phyloP scores from a whole-genome alignment of 768 basidiomycete species.

The Porphyrellus cyaneotinctus region DNA sequence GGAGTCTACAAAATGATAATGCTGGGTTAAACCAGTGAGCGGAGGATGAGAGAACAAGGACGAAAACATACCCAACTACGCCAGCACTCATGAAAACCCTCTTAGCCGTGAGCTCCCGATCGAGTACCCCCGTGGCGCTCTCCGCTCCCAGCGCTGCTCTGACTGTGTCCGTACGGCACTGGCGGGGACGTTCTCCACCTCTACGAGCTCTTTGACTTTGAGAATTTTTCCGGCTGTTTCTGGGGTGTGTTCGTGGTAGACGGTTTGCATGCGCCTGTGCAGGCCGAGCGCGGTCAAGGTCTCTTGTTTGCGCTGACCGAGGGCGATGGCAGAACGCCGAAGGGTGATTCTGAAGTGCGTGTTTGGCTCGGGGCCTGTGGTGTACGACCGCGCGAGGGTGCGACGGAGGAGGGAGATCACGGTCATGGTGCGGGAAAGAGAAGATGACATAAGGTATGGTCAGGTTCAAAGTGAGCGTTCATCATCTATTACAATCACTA shows the following conservation, averaged over 20 bases:
- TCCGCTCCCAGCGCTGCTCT: conserved; percentile 64
- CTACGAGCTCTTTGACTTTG: conserved; percentile 82
- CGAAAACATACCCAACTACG: no score
- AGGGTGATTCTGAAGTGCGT: conserved; percentile 92
- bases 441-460: conserved; percentile 48
- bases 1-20: no score
- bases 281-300: conserved; percentile 83
- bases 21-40: no score
- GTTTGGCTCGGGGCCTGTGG: conserved; percentile 25
- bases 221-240: conserved; percentile 85
- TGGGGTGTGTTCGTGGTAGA: conserved; percentile 70
- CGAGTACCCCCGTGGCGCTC: conserved; percentile 63
- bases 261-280: conserved; percentile 77
- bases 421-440: neutral
- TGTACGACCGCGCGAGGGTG: conserved; percentile 9
- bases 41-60: no score
- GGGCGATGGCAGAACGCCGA: conserved; percentile 79
- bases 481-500: neutral
- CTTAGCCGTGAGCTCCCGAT: conserved; percentile 40
- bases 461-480: conserved; percentile 56
- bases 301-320: conserved; percentile 63
- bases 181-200: conserved; percentile 79
- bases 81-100: conserved; percentile 12
- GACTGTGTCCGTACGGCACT: conserved; percentile 64
- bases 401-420: neutral